Evolutionary conservation across 2,329 filamentous ascomycete genomes (phyloP), one percentile per base, ranked within the genome.

Genomic region (Samsoniella hepiali): DNA sequence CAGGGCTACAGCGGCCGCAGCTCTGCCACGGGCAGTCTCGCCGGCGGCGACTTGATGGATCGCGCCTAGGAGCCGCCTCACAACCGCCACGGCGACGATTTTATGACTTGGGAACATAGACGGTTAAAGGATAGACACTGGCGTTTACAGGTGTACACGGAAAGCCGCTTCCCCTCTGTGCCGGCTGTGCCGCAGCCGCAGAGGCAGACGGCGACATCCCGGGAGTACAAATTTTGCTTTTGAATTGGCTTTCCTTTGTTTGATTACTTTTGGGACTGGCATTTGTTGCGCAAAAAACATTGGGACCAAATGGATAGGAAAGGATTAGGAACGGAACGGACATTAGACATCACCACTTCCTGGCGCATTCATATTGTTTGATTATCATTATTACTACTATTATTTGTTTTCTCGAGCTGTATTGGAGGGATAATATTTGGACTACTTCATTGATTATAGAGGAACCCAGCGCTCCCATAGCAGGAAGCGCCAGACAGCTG

Each of bases 1-100:
- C 83, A 79, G 56, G 85, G 85, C 56, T 90, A 87, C 56, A 93
- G 91, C 66, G 90, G 91, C 61, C 87, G 88, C 68, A 93, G 90
- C 64, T 95, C 91, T 51, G 85, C 90, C 49, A 87, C 84, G 53
- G 91, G 88, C 72, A 96, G 91, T 69, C 80, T 95, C 65, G 88
- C 90, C 31, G 91, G 91, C 44, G 86, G 84, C 61, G 88, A 91
- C 72, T 77, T 90, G 63, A 83, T 84, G 72, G 86, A 88, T 68
- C 79, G 84, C 65, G 75, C 77, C 70, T 82, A 77, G 66, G 64
- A 51, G 67, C 54, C 50, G 59, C 62, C 44, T 53, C 49, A 31
- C 22, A 34, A 42, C 66, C 63, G 69, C 69, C 67, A 68, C 68
- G 69, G 69, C 64, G 68, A 77, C 70, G 75, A 77, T 67, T 70